Conservation (phyloP, 179 eudicot species). For the Vitellaria paradoxa region DNA sequence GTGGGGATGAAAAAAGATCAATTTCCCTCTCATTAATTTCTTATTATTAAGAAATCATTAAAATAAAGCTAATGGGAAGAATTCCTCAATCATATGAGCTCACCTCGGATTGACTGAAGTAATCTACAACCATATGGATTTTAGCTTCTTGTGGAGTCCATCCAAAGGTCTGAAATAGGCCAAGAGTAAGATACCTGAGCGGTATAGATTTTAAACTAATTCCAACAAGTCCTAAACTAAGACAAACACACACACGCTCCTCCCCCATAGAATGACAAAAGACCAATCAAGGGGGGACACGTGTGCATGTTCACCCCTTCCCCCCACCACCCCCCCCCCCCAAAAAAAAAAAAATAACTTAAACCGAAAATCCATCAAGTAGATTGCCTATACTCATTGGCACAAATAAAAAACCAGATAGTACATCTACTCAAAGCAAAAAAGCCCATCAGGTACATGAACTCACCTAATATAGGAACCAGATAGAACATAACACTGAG, state of each 20-base stretch:
- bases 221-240: background rate
- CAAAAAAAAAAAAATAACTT: background rate
- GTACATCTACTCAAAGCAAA: background rate
- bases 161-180: slow-evolving; percentile 67
- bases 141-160: slow-evolving; percentile 88
- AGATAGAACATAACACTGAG: background rate
- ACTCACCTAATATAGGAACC: background rate
- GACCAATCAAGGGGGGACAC: background rate
- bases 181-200: slow-evolving; percentile 8
- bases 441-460: background rate
- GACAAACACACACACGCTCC: background rate
- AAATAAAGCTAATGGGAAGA: slow-evolving; percentile 1
- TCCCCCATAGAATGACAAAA: background rate
- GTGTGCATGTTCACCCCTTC: background rate
- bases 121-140: slow-evolving; percentile 83
- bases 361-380: background rate
- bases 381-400: background rate
- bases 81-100: slow-evolving; percentile 13
- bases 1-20: background rate
- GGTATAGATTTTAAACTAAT: background rate
- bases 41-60: background rate
- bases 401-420: background rate
- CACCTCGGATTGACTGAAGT: slow-evolving; percentile 86
- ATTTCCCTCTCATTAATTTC: background rate
- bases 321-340: background rate